phyloP scores from a whole-genome alignment of 148 eudicot genomes.

The Bassia scoparia region DNA sequence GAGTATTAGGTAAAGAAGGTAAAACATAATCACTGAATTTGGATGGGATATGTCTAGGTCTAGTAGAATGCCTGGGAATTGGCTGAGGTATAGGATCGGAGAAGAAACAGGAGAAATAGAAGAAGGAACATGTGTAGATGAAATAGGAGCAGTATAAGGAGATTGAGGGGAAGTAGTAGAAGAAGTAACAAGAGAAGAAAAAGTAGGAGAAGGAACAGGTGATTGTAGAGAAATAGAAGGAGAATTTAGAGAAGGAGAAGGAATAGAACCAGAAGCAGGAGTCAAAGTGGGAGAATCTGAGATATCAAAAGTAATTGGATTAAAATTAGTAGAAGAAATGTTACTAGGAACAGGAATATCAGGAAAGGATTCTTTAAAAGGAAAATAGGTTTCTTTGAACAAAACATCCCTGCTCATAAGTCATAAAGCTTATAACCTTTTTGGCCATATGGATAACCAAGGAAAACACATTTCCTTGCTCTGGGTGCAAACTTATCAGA shows the following conservation, averaged over 20 bases:
- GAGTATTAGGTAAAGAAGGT: not conserved
- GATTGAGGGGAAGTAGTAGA: not conserved
- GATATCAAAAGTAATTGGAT: no score
- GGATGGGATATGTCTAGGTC: not conserved
- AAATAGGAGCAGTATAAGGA: not conserved
- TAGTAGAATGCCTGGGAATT: not conserved
- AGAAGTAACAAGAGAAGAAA: not conserved
- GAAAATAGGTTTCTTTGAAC: constrained; percentile 5
- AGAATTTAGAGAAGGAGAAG: no score
- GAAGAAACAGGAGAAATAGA: not conserved
- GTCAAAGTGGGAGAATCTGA: no score
- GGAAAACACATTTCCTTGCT: not conserved
- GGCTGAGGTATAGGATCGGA: not conserved
- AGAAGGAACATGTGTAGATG: not conserved
- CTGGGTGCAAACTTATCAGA: not conserved
- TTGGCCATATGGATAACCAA: not conserved
- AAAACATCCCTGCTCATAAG: constrained; percentile 3
- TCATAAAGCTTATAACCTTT: not conserved
- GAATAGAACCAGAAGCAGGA: no score
- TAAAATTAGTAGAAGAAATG: no score
- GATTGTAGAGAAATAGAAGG: no score
- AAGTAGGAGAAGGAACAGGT: not conserved
- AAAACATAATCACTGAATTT: not conserved
- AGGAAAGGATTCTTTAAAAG: no score
- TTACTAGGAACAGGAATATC: no score